Conservation (phyloP, 2,329 filamentous ascomycete species). For the Didymella pomorum region DNA sequence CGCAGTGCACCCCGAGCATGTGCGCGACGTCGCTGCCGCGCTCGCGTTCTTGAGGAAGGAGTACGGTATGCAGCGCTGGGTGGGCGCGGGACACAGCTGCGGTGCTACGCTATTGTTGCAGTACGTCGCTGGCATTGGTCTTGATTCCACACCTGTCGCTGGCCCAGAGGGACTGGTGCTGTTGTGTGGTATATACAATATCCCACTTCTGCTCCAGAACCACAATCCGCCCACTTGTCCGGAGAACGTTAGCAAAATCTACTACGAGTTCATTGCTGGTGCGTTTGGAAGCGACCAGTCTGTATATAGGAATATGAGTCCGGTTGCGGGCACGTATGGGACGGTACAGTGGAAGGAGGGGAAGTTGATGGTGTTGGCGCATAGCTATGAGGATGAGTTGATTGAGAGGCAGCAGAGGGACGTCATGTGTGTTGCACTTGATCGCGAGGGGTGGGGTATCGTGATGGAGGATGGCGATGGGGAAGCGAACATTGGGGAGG, state of each 20-base stretch:
- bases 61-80: slow-evolving; percentile 59
- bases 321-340: slow-evolving; percentile 57
- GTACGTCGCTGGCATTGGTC: slow-evolving; percentile 43
- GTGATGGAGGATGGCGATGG: slow-evolving; percentile 40
- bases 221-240: slow-evolving; percentile 49
- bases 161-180: slow-evolving; percentile 61
- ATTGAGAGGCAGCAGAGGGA: slow-evolving; percentile 66
- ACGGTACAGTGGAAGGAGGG: slow-evolving; percentile 51
- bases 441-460: slow-evolving; percentile 52
- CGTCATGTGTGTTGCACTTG: slow-evolving; percentile 61
- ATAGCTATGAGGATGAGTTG: slow-evolving; percentile 59
- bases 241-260: slow-evolving; percentile 55
- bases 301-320: slow-evolving; percentile 56
- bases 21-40: slow-evolving; percentile 64
- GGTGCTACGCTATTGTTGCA: slow-evolving; percentile 72
- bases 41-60: slow-evolving; percentile 60
- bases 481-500: slow-evolving; percentile 36
- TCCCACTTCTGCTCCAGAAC: slow-evolving; percentile 61
- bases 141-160: neutral
- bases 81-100: slow-evolving; percentile 69
- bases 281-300: slow-evolving; percentile 64
- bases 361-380: slow-evolving; percentile 53
- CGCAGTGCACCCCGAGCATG: slow-evolving; percentile 67
- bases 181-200: slow-evolving; percentile 72
- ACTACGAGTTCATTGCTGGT: slow-evolving; percentile 64